These are phyloP conservation scores for Pichia sp. DNA, from an alignment of 1,139 yeast species.

Conservation along the genomic window DNA sequence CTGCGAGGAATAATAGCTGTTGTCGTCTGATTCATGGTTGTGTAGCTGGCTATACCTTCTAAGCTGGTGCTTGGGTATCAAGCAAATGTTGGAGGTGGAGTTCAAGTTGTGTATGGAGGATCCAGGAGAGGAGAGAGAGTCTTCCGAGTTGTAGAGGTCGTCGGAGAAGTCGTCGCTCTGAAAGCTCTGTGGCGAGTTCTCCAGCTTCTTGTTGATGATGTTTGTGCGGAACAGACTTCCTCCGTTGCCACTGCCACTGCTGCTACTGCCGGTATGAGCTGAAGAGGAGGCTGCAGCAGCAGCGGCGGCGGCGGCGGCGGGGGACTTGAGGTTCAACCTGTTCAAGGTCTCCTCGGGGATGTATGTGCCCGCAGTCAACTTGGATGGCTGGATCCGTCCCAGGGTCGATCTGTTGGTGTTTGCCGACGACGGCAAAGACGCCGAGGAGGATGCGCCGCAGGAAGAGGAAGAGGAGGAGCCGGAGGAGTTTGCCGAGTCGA, in stretches of 20 bases:
- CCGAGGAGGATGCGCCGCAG: not conserved
- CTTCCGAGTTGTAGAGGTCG: constrained; percentile 28
- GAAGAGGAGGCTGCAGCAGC: not conserved
- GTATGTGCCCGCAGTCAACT: constrained; percentile 29
- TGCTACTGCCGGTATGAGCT: not conserved
- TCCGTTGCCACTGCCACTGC: not conserved
- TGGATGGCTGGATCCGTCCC: constrained; percentile 14
- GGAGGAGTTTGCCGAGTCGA: not conserved
- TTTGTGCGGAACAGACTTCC: constrained; percentile 3
- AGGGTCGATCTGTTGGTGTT: constrained; percentile 3
- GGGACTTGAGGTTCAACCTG: constrained; percentile 27
- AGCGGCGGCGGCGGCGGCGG: not conserved
- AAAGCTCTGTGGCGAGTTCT: constrained; percentile 26
- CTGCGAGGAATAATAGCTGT: not conserved
- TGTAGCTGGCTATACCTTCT: constrained; percentile 24
- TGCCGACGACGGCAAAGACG: constrained; percentile 2
- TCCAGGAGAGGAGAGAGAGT: constrained; percentile 27
- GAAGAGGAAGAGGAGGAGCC: not conserved
- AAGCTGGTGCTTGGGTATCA: constrained; percentile 32
- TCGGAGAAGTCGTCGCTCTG: constrained; percentile 29
- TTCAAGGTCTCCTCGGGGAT: constrained; percentile 30
- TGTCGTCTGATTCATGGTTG: not conserved
- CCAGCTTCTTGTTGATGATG: constrained; percentile 2
- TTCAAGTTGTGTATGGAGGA: constrained; percentile 15
- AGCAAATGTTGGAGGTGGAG: constrained; percentile 12